Evolutionary conservation across 208 protist species (phyloP).

Genomic region (Trypanosoma rangeli): DNA sequence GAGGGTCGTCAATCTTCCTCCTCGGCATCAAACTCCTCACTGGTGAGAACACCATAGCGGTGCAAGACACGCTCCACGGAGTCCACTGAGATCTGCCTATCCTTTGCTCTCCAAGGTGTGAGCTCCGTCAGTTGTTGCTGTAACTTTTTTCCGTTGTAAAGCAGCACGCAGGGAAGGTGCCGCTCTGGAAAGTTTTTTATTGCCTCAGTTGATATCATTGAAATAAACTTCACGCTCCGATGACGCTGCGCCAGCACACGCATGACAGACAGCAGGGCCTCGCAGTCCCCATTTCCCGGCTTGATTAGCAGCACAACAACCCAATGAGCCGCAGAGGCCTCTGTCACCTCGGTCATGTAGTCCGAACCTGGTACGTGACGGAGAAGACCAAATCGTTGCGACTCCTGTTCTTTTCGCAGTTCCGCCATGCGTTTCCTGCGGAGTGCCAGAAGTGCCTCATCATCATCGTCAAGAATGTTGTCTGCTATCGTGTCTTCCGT

Average conservation of each 20-base stretch:
- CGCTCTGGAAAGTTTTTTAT: slow-evolving; percentile 76
- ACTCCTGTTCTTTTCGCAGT: slow-evolving; percentile 49
- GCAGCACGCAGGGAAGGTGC: slow-evolving; percentile 80
- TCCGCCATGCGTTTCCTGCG: slow-evolving; percentile 57
- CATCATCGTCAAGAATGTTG: slow-evolving; percentile 46
- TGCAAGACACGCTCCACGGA: slow-evolving; percentile 54
- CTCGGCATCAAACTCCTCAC: slow-evolving; percentile 30
- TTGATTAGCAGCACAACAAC: slow-evolving; percentile 73
- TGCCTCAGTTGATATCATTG: slow-evolving; percentile 78
- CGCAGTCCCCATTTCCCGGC: slow-evolving; percentile 69
- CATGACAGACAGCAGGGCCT: slow-evolving; percentile 76
- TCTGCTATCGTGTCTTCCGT: slow-evolving; percentile 19
- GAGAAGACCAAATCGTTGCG: slow-evolving; percentile 73
- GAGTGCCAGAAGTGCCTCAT: slow-evolving; percentile 70
- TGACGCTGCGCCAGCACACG: slow-evolving; percentile 67
- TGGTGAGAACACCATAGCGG: slow-evolving; percentile 43
- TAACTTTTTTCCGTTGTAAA: slow-evolving; percentile 72
- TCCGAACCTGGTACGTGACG: slow-evolving; percentile 55
- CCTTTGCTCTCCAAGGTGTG: slow-evolving; percentile 48
- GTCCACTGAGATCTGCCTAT: slow-evolving; percentile 36
- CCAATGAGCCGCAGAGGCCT: slow-evolving; percentile 63
- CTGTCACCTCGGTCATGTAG: slow-evolving; percentile 86
- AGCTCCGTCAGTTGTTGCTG: slow-evolving; percentile 72
- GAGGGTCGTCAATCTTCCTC: slow-evolving; percentile 17
- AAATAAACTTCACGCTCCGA: slow-evolving; percentile 79